Percentiles rank a stretch among this genome's conserved stretches.
Conservation (phyloP, 139 green algal genomes). For the Chlorokybus atmophyticus region DNA sequence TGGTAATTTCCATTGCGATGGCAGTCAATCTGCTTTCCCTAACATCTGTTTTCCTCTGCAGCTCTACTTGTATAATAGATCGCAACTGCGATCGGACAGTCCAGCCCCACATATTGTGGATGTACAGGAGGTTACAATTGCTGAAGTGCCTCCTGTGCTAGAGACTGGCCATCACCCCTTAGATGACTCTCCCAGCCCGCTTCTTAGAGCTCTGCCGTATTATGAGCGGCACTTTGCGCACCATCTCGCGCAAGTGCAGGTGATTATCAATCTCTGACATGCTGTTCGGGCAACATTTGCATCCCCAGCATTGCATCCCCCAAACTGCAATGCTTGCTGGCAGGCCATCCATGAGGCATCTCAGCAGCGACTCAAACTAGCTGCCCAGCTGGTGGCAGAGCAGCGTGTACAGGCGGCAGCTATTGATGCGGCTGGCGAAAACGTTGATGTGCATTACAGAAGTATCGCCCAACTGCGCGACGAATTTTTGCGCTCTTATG, state of each 20-base stretch:
- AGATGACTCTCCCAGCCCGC: slow-evolving; percentile 43
- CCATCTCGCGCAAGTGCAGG: slow-evolving; percentile 41
- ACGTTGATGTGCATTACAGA: slow-evolving; percentile 77
- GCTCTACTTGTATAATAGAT: too few species aligned
- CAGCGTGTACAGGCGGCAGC: slow-evolving; percentile 47
- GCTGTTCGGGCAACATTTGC: too few species aligned
- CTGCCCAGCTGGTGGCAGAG: slow-evolving; percentile 43
- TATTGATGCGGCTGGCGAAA: slow-evolving; percentile 60
- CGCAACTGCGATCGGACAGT: too few species aligned
- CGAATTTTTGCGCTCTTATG: slow-evolving; percentile 42
- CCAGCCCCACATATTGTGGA: too few species aligned
- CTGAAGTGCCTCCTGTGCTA: slow-evolving; percentile 3
- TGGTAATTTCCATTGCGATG: too few species aligned
- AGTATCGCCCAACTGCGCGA: slow-evolving; percentile 46
- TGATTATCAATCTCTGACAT: neutral
- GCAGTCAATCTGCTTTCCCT: too few species aligned
- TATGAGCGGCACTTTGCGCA: slow-evolving; percentile 69
- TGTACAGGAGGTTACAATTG: slow-evolving; percentile 3
- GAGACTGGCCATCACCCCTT: slow-evolving; percentile 44
- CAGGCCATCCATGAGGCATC: slow-evolving; percentile 13
- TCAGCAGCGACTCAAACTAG: neutral
- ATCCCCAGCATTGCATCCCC: too few species aligned
- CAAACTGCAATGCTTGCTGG: too few species aligned
- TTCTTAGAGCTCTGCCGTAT: slow-evolving; percentile 60
- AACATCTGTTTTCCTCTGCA: too few species aligned